These are phyloP conservation scores for Botrytis sinoallii DNA, from an alignment of 2,329 filamentous ascomycete species.

Conservation along the genomic window DNA sequence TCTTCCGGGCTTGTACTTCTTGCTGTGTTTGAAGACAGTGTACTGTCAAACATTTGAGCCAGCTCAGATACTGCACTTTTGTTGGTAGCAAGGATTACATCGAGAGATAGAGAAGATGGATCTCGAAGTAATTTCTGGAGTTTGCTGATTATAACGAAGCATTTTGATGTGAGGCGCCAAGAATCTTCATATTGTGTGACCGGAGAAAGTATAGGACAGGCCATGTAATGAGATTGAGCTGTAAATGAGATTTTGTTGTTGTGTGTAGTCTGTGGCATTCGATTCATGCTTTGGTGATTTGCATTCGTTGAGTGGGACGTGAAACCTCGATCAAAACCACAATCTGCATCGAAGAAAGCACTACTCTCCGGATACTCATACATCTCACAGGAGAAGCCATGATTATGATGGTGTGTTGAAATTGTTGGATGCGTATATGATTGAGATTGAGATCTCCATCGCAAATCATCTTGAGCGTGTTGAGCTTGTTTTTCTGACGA, in stretches of 20 bases:
- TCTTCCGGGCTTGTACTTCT: neutral
- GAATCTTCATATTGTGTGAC: neutral
- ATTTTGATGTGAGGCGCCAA: slow-evolving; percentile 4
- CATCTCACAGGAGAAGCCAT: neutral
- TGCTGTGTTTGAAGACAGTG: neutral
- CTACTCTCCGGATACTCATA: neutral
- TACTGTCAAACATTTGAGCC: neutral
- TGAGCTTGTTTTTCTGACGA: neutral
- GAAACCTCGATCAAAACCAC: neutral
- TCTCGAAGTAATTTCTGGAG: slow-evolving; percentile 10
- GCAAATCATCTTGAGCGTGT: neutral
- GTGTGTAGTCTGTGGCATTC: neutral
- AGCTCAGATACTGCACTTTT: slow-evolving; percentile 11
- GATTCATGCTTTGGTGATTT: neutral
- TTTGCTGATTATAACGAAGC: slow-evolving; percentile 5
- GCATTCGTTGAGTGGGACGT: neutral
- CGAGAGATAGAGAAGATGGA: slow-evolving; percentile 9
- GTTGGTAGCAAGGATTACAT: slow-evolving; percentile 12
- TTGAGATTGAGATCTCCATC: neutral
- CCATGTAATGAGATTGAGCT: neutral
- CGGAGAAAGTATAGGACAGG: neutral
- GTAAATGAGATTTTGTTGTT: neutral
- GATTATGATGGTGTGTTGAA: neutral
- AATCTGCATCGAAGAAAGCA: neutral
- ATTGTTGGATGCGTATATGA: neutral